Base-by-base conservation (phyloP, 805 yeast species). In the Suhomyces sp. region DNA sequence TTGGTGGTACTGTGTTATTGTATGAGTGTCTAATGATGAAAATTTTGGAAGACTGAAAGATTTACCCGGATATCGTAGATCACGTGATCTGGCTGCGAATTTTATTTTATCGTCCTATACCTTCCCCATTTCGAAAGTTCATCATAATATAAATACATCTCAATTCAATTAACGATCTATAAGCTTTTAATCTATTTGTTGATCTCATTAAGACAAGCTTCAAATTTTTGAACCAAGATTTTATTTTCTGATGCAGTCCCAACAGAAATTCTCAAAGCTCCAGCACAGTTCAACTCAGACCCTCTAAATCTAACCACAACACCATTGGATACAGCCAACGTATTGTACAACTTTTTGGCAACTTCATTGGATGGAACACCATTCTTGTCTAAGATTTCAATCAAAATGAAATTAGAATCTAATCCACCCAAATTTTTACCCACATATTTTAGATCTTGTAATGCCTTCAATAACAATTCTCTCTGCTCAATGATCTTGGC, bases 261-360 rank as follows among this genome's bases (percentile, higher is more conserved):
- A 21, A 93, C 68, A 1, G 97, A 85, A 16, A 90, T 75, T 60
- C 98, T 77, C 34, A 93, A 65, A 31, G 88, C 87, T 20, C 98
- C 98, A 4, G 66, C 65, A 56, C 98, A 93, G 24, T 95, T 95
- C 28, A 80, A 72, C 63, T 93, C 98, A 22, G 68, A 76, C 19
- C 98, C 98, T 65, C 98, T 77, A 56, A 77, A 93, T 60, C 98
- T 76, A 11, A 91, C 85, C 30, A 93, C 98, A 15, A 91, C 88
- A 21, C 76, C 78, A 28, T 80, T 76, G 16, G 75, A 73, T 19
- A 72, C 74, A 0, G 98, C 98, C 53, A 93, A 63, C 27, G 61
- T 68, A 39, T 71, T 70, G 56, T 91, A 93, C 11, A 88, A 68
- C 21, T 64, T 47, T 31, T 74, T 60, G 3, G 98, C 97, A 17